Base-by-base conservation (phyloP, 208 protist genomes). In the Kentomonas sorsogonicus region DNA sequence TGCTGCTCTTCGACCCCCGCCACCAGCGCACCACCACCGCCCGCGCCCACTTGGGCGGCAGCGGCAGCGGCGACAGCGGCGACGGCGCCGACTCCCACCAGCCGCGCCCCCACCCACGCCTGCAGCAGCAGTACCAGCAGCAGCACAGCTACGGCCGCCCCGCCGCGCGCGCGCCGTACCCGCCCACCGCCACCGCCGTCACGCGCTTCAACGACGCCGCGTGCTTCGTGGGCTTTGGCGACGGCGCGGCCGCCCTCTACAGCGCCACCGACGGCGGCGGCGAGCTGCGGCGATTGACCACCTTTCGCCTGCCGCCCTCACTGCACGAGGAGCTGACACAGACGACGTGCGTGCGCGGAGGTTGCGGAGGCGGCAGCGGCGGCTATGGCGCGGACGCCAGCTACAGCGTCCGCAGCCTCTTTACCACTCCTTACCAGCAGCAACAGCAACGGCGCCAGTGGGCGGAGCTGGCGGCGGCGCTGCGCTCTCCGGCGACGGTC, bases 1-100 rank as follows among this genome's bases (percentile, higher is more conserved):
- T 93, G 31, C 72, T 93, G 20, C 45, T 93, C 9, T 88, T 93
- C 50, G 72, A 78, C 48, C 81, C 75, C 0, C 70, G 57, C 18
- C 53, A 70, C 16, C 81, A 81, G n/a, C 68, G 70, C 10, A 60
- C 75, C 53, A 58, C 50, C 0, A 63, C 71, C 13, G 77, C 72
- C 7, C 61, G 60, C n/a, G 54, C 64, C 43, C 43, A 60, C 31
- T 27, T 54, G 53, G 29, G 61, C 51, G 27, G 59, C 63, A 13
- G 46, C 48, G 38, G 50, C 46, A 3, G 43, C 59, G 13, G 22
- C 43, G 7, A 29, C 23, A 7, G 39, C 18, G 2, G 39, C 10
- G 6, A 38, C 38, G 25, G 11, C 6, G 38, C 57, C 40, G 20
- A 53, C 25, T 44, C 20, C 30, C 3, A 26, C 22, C 31, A n/a